Evolutionary conservation across 352 stramenopile species (phyloP).

Genomic region (Phytopythium montanum): DNA sequence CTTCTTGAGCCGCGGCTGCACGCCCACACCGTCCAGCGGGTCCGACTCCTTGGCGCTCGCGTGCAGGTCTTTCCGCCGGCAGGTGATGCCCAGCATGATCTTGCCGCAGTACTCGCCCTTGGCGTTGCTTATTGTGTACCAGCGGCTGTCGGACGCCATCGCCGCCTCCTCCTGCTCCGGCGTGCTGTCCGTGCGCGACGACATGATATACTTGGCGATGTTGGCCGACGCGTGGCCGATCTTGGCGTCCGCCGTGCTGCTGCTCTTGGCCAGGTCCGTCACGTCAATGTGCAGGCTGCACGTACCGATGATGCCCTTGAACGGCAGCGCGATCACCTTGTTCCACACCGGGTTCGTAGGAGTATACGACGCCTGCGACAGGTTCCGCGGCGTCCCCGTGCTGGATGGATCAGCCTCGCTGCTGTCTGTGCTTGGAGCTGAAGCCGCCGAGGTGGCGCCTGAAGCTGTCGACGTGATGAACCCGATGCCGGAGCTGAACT

Average conservation of each 20-base stretch:
- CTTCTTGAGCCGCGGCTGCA: constrained; percentile 68
- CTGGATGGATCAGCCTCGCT: constrained; percentile 40
- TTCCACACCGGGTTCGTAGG: constrained; percentile 84
- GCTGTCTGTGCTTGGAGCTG: constrained; percentile 3
- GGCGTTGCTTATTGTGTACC: constrained; percentile 82
- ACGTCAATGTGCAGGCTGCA: constrained; percentile 77
- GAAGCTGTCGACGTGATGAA: constrained; percentile 38
- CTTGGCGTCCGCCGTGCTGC: constrained; percentile 35
- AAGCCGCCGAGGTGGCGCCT: not conserved
- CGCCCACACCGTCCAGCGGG: constrained; percentile 5
- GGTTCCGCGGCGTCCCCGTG: constrained; percentile 55
- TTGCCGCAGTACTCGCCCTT: constrained; percentile 88
- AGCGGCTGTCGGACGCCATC: constrained; percentile 69
- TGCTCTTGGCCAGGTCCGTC: constrained; percentile 40
- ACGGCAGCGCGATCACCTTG: constrained; percentile 69
- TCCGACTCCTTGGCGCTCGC: constrained; percentile 17
- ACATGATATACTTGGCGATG: constrained; percentile 85
- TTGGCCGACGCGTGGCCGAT: constrained; percentile 70
- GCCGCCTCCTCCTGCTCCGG: constrained; percentile 59
- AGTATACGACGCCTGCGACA: constrained; percentile 47
- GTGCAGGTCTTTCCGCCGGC: constrained; percentile 26
- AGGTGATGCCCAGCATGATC: constrained; percentile 78
- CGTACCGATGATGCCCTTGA: constrained; percentile 70
- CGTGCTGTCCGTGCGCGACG: constrained; percentile 26
- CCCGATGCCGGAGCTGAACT: constrained; percentile 58